phyloP scores from a whole-genome alignment of 306 rosid species.

The Prosopis cineraria region DNA sequence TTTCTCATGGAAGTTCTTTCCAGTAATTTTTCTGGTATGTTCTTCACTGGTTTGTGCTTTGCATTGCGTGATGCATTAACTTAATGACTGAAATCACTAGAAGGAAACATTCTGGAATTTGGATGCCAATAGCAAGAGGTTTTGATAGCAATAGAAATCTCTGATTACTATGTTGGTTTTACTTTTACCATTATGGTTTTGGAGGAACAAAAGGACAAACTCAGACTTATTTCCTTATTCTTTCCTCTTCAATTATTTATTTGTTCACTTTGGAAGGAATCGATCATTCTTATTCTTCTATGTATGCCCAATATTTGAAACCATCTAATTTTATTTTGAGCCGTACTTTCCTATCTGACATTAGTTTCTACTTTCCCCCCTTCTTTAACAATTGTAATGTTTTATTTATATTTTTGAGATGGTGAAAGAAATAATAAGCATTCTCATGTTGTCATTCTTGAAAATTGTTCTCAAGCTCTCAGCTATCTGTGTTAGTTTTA shows the following conservation, averaged over 20 bases:
- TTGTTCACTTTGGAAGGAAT: neutral
- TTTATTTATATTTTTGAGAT: neutral
- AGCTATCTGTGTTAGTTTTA: neutral
- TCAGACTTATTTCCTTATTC: neutral
- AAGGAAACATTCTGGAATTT: neutral
- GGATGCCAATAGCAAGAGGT: neutral
- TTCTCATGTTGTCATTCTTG: neutral
- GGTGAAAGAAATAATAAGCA: neutral
- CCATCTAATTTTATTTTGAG: conserved; percentile 21
- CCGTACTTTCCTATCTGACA: neutral
- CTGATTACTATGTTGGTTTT: neutral
- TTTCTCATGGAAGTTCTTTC: conserved; percentile 78
- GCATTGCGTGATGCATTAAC: conserved; percentile 20
- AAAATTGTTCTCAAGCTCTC: neutral
- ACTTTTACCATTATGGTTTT: neutral
- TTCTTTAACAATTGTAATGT: neutral
- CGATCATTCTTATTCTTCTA: neutral
- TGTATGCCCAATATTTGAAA: conserved; percentile 1
- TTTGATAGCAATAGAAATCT: neutral
- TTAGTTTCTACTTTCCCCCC: neutral
- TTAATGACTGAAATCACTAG: neutral
- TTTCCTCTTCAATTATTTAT: neutral
- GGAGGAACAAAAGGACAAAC: neutral
- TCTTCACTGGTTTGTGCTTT: neutral
- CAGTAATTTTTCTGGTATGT: conserved; percentile 63